Percentiles rank a stretch among this genome's conserved stretches.
phyloP scores from a whole-genome alignment of 257 asterid species.

The Plantago ovata region DNA sequence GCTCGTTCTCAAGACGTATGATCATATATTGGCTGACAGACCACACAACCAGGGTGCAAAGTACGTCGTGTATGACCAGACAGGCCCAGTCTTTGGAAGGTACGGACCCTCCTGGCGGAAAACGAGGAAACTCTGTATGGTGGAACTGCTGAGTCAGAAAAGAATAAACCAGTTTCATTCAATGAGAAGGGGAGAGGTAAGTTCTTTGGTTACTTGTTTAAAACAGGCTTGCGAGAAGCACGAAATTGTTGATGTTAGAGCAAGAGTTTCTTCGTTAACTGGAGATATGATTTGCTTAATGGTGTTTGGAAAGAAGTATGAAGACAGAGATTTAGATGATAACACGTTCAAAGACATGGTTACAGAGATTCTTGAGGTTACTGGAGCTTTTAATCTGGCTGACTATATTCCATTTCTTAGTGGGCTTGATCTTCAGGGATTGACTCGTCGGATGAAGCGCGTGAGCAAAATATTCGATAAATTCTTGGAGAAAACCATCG shows the following conservation, averaged over 20 bases:
- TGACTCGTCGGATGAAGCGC: constrained; percentile 9
- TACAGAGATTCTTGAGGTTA: background rate
- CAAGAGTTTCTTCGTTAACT: constrained; percentile 7
- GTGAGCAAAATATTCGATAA: constrained; percentile 8
- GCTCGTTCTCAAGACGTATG: constrained; percentile 14
- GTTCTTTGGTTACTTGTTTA: background rate
- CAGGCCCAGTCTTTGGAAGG: background rate
- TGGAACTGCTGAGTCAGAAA: constrained; percentile 11
- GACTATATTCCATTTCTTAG: constrained; percentile 16
- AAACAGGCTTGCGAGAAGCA: no score
- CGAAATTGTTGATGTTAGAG: constrained; percentile 13
- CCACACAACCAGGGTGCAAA: background rate
- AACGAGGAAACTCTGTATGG: constrained; percentile 9
- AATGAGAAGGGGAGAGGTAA: constrained; percentile 13
- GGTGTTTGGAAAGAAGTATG: constrained; percentile 20
- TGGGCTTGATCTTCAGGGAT: constrained; percentile 20
- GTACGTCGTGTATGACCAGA: constrained; percentile 2
- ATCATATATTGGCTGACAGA: constrained; percentile 8
- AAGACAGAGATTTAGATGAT: constrained; percentile 11
- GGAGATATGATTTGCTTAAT: no score
- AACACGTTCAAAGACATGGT: constrained; percentile 14
- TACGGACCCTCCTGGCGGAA: constrained; percentile 20
- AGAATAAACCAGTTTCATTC: constrained; percentile 14
- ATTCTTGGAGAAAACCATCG: constrained; percentile 15
- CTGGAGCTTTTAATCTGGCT: constrained; percentile 8